phyloP scores from a whole-genome alignment of 2,329 filamentous ascomycete genomes.

The Fusarium continuum region DNA sequence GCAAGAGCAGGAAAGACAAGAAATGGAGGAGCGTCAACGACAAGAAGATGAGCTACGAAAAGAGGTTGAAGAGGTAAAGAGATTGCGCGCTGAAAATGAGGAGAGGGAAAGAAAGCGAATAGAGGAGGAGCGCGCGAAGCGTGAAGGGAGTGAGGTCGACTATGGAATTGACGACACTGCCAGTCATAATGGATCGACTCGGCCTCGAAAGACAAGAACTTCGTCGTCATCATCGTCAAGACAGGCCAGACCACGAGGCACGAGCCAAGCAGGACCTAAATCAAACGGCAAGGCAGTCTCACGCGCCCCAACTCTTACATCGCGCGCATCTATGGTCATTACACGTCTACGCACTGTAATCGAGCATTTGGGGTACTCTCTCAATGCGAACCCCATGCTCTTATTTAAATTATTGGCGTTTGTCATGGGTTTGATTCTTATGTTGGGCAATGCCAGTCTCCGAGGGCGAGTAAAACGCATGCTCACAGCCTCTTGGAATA shows the following conservation, averaged over 20 bases:
- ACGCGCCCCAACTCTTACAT: conserved; percentile 51
- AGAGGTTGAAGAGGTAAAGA: conserved; percentile 66
- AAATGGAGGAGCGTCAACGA: conserved; percentile 64
- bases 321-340: conserved; percentile 63
- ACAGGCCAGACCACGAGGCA: conserved; percentile 36
- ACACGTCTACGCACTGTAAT: conserved; percentile 61
- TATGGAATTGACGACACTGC: conserved; percentile 71
- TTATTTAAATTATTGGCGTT: conserved; percentile 77
- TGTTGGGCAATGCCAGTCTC: conserved; percentile 78
- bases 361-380: conserved; percentile 58
- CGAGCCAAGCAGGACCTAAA: conserved; percentile 25
- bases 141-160: conserved; percentile 69
- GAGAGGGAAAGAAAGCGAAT: conserved; percentile 61
- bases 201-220: conserved; percentile 45
- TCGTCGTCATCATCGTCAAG: conserved; percentile 49
- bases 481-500: conserved; percentile 77
- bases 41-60: conserved; percentile 66
- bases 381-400: conserved; percentile 66
- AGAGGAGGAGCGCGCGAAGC: conserved; percentile 62
- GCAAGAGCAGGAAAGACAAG: conserved; percentile 73
- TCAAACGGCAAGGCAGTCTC: conserved; percentile 45
- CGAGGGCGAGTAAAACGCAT: conserved; percentile 77
- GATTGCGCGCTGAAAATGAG: conserved; percentile 67
- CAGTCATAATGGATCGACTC: conserved; percentile 49
- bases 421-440: conserved; percentile 77